Evolutionary conservation across 306 rosid genomes (phyloP).

Genomic region (Gynostemma pentaphyllum): DNA sequence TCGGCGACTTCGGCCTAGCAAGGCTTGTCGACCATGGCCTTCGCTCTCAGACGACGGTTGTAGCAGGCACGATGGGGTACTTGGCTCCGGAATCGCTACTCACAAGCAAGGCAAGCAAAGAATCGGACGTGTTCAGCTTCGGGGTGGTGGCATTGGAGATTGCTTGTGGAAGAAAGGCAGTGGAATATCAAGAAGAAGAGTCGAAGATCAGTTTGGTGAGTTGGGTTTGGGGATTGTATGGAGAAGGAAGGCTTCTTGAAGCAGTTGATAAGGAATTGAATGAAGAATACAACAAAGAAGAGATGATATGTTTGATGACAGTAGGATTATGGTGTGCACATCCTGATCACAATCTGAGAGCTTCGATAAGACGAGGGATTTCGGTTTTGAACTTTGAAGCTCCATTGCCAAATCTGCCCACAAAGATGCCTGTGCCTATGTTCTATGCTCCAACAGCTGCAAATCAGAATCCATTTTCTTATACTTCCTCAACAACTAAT

Average conservation of each 20-base stretch:
- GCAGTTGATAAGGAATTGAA: neutral
- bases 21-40: conserved; percentile 6
- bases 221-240: conserved; percentile 10
- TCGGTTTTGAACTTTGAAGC: conserved; percentile 12
- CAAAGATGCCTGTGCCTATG: conserved; percentile 3
- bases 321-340: conserved; percentile 2
- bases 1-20: conserved; percentile 7
- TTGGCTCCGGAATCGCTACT: conserved; percentile 3
- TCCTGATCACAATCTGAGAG: neutral
- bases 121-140: neutral
- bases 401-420: conserved; percentile 16
- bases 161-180: conserved; percentile 3
- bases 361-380: conserved; percentile 7
- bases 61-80: conserved; percentile 12
- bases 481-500: neutral
- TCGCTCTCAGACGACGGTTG: neutral
- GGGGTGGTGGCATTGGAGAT: conserved; percentile 7
- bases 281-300: neutral
- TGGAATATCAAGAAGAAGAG: neutral
- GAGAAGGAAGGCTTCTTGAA: neutral
- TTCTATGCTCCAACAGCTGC: neutral
- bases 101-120: neutral
- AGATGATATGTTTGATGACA: conserved; percentile 3
- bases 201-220: neutral
- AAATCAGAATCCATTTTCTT: neutral